Conservation (phyloP, 805 yeast species). For the Kurtzmaniella cleridarum region DNA sequence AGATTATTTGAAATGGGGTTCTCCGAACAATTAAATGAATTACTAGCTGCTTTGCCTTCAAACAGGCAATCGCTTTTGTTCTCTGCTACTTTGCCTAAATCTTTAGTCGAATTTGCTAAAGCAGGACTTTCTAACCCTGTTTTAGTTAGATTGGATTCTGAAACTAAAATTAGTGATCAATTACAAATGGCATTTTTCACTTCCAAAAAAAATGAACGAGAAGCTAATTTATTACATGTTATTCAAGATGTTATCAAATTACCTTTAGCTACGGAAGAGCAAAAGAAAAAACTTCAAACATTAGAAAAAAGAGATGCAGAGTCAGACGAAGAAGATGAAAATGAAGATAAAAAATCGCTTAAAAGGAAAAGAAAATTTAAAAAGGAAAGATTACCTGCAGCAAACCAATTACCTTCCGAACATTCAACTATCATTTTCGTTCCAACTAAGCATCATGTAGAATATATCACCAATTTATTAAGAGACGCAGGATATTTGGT, state of each 20-base stretch:
- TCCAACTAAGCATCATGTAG: constrained; percentile 97
- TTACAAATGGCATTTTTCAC: constrained; percentile 86
- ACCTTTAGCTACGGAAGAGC: constrained; percentile 73
- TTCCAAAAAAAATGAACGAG: constrained; percentile 80
- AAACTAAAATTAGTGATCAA: constrained; percentile 82
- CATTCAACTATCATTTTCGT: constrained; percentile 89
- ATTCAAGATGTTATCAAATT: constrained; percentile 80
- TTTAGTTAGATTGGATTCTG: constrained; percentile 88
- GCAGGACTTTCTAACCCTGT: constrained; percentile 94
- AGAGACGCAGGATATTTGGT: constrained; percentile 78
- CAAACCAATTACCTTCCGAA: constrained; percentile 78
- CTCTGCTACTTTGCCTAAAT: constrained; percentile 90
- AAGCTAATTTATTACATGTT: constrained; percentile 73
- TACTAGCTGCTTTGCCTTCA: constrained; percentile 76
- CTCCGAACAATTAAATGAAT: constrained; percentile 86
- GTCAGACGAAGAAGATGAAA: constrained; percentile 49
- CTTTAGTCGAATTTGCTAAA: constrained; percentile 93
- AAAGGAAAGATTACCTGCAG: constrained; percentile 64
- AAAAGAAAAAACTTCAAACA: constrained; percentile 47
- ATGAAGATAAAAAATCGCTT: constrained; percentile 30
- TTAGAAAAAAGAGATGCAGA: constrained; percentile 46
- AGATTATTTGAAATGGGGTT: constrained; percentile 95
- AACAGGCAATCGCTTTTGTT: constrained; percentile 83
- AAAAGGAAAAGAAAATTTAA: constrained; percentile 37
- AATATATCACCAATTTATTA: constrained; percentile 69